Evolutionary conservation across 495 filamentous ascomycete species (phyloP).

Genomic region (Pseudomonodictys pantanalensis): DNA sequence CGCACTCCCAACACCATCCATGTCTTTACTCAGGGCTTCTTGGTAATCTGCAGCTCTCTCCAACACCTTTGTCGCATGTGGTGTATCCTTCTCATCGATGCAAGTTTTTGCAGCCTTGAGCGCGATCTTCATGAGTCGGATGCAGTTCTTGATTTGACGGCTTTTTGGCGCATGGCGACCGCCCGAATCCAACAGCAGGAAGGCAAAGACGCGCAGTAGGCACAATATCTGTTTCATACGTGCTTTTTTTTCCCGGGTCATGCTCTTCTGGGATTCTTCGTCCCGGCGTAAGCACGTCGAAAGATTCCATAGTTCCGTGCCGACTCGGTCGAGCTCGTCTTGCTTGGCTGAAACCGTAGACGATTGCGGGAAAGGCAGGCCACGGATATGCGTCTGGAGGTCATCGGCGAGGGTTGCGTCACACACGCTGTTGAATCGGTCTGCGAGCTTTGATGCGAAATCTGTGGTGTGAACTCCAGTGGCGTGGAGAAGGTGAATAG

Average conservation of each 20-base stretch:
- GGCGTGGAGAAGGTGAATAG: not conserved
- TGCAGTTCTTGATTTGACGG: constrained; percentile 27
- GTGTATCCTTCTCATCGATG: constrained; percentile 55
- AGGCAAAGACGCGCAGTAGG: constrained; percentile 62
- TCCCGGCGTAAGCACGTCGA: constrained; percentile 51
- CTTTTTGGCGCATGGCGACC: constrained; percentile 24
- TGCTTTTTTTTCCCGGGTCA: not conserved
- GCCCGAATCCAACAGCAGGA: constrained; percentile 64
- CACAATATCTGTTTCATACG: constrained; percentile 21
- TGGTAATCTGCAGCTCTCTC: constrained; percentile 64
- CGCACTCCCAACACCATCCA: constrained; percentile 28
- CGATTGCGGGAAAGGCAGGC: constrained; percentile 27
- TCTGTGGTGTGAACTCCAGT: constrained; percentile 11
- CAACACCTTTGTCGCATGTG: constrained; percentile 56
- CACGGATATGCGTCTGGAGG: constrained; percentile 28
- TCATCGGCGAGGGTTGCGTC: constrained; percentile 27
- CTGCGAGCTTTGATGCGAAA: constrained; percentile 18
- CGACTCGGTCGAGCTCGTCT: constrained; percentile 53
- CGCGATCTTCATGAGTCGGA: constrained; percentile 62
- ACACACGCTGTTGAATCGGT: constrained; percentile 4
- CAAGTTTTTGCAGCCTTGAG: constrained; percentile 65
- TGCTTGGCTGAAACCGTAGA: constrained; percentile 30
- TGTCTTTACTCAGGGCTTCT: constrained; percentile 50
- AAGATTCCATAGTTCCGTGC: constrained; percentile 65
- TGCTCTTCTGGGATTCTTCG: not conserved